phyloP scores from a whole-genome alignment of 192 early-diverging fungal genomes.

The Allomyces javanicus region DNA sequence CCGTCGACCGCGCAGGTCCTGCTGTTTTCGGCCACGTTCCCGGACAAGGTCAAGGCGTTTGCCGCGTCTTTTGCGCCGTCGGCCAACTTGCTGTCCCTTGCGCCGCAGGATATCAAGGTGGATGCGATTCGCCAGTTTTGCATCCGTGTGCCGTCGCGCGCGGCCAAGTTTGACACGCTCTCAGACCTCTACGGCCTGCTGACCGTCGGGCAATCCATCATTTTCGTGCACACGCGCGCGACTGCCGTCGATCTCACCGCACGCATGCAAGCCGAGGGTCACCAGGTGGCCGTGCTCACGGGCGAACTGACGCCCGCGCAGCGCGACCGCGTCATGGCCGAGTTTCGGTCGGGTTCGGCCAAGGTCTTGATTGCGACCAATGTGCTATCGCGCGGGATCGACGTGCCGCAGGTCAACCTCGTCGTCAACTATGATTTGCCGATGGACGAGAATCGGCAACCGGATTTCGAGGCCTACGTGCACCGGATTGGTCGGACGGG shows the following conservation, averaged over 20 bases:
- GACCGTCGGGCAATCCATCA: constrained; percentile 89
- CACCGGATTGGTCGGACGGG: constrained; percentile 97
- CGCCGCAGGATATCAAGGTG: constrained; percentile 74
- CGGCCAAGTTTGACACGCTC: constrained; percentile 30
- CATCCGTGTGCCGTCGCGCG: constrained; percentile 20
- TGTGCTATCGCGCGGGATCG: constrained; percentile 91
- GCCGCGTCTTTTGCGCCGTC: constrained; percentile 62
- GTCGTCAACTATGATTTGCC: constrained; percentile 97
- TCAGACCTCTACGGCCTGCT: constrained; percentile 55
- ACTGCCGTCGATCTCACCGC: constrained; percentile 61
- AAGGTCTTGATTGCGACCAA: constrained; percentile 96
- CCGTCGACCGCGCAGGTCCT: constrained; percentile 60
- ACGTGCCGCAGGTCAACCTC: constrained; percentile 82
- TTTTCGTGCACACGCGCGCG: constrained; percentile 69
- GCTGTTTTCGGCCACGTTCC: constrained; percentile 90
- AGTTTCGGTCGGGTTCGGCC: constrained; percentile 67
- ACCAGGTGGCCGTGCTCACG: constrained; percentile 63
- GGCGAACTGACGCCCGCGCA: constrained; percentile 53
- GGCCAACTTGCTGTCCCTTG: constrained; percentile 69
- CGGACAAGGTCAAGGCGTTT: constrained; percentile 50
- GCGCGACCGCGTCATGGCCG: constrained; percentile 82
- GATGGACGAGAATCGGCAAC: constrained; percentile 30
- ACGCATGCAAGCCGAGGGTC: constrained; percentile 59
- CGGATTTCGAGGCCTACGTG: constrained; percentile 86
- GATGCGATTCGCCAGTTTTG: constrained; percentile 90